Conservation (phyloP, 2,329 filamentous ascomycete genomes). For the Aaosphaeria pasadenensis region DNA sequence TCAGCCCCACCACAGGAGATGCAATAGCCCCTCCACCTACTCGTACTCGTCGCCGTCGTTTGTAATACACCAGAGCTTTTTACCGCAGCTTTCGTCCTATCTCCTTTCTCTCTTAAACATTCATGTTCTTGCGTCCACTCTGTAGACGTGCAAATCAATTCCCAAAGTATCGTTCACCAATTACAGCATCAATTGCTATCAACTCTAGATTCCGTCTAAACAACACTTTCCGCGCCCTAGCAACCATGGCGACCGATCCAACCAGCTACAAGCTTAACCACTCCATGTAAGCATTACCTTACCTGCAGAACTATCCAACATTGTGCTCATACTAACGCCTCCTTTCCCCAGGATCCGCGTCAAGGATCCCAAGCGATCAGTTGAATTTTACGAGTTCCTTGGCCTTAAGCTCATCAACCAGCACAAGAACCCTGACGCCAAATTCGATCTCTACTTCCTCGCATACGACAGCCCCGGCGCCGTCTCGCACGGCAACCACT, state of each 20-base stretch:
- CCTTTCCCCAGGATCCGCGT: conserved; percentile 71
- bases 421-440: conserved; percentile 77
- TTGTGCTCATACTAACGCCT: background rate
- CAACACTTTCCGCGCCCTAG: conserved; percentile 25
- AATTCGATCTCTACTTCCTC: conserved; percentile 95
- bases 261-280: conserved; percentile 65
- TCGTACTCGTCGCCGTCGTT: too few species aligned
- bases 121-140: conserved; percentile 11
- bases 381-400: conserved; percentile 92
- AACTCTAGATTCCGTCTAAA: background rate
- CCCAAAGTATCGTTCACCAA: background rate
- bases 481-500: conserved; percentile 69
- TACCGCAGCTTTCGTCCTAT: background rate
- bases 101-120: background rate
- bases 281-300: conserved; percentile 41
- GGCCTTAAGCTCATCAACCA: conserved; percentile 83
- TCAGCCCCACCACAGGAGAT: too few species aligned
- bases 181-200: too few species aligned
- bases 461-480: conserved; percentile 78
- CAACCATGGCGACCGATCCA: conserved; percentile 57
- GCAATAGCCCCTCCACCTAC: too few species aligned
- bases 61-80: too few species aligned
- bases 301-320: background rate
- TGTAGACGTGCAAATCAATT: conserved; percentile 6
- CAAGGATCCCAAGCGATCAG: conserved; percentile 80